These are phyloP conservation scores for Pholiota adiposa DNA, from an alignment of 1,284 basidiomycete species.

Conservation along the genomic window DNA sequence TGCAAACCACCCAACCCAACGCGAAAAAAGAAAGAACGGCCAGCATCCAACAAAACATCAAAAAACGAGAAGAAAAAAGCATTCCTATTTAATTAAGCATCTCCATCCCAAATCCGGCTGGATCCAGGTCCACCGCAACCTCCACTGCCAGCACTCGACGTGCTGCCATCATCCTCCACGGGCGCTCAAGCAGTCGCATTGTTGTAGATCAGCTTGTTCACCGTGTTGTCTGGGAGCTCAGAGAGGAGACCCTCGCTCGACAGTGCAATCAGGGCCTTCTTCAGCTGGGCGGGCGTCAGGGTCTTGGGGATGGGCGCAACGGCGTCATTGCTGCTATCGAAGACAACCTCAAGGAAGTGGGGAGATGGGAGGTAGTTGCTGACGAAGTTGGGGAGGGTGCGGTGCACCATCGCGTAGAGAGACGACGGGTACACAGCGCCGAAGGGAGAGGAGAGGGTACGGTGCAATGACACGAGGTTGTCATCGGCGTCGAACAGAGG, in stretches of 20 bases:
- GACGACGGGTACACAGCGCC: constrained; percentile 31
- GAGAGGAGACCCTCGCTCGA: constrained; percentile 58
- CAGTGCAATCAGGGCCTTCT: constrained; percentile 72
- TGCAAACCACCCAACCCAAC: neutral
- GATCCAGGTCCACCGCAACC: neutral
- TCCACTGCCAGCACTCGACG: neutral
- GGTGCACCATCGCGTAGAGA: constrained; percentile 58
- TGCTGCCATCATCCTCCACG: neutral
- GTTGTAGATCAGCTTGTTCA: constrained; percentile 83
- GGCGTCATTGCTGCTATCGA: constrained; percentile 16
- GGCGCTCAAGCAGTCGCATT: constrained; percentile 61
- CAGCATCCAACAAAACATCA: neutral
- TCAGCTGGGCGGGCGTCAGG: constrained; percentile 71
- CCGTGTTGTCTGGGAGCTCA: constrained; percentile 57
- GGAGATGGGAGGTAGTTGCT: constrained; percentile 63
- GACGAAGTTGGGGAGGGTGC: constrained; percentile 63
- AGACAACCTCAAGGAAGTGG: constrained; percentile 45
- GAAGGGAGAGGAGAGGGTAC: constrained; percentile 27
- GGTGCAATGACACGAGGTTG: constrained; percentile 32
- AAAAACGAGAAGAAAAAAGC: neutral
- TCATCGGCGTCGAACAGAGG: constrained; percentile 42
- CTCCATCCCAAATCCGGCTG: neutral
- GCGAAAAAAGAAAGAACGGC: neutral
- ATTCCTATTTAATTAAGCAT: neutral
- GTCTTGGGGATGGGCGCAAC: constrained; percentile 48